Conservation (phyloP, 495 filamentous ascomycete genomes). For the Aspergillus asperescens region DNA sequence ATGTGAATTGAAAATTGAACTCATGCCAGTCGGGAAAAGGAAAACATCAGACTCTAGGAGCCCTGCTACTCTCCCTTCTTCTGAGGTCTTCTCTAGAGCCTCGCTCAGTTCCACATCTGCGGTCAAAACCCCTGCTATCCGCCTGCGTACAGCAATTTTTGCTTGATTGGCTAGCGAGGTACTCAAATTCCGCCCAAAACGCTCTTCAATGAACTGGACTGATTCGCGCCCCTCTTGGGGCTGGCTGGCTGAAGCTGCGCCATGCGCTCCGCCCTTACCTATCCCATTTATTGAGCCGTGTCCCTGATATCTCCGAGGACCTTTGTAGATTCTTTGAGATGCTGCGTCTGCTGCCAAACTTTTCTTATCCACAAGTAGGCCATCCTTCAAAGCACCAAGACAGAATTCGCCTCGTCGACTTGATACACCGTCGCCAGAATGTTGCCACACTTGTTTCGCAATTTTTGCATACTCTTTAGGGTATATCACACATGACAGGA, state of each 20-base stretch:
- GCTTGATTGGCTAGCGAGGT: slow-evolving; percentile 70
- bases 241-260: slow-evolving; percentile 13
- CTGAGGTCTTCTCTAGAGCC: slow-evolving; percentile 46
- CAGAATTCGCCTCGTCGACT: slow-evolving; percentile 90
- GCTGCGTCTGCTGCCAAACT: slow-evolving; percentile 23
- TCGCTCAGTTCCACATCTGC: slow-evolving; percentile 64
- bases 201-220: slow-evolving; percentile 82
- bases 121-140: slow-evolving; percentile 83
- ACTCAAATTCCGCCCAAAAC: slow-evolving; percentile 88
- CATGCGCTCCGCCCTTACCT: slow-evolving; percentile 9
- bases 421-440: slow-evolving; percentile 90
- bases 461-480: slow-evolving; percentile 56
- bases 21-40: slow-evolving; percentile 88
- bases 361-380: slow-evolving; percentile 53
- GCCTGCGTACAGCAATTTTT: slow-evolving; percentile 74
- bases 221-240: slow-evolving; percentile 57
- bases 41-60: slow-evolving; percentile 87
- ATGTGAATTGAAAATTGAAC: slow-evolving; percentile 85
- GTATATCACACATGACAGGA: slow-evolving; percentile 70
- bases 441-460: slow-evolving; percentile 94
- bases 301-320: slow-evolving; percentile 68
- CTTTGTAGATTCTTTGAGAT: slow-evolving; percentile 50
- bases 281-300: slow-evolving; percentile 38
- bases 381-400: slow-evolving; percentile 64
- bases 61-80: slow-evolving; percentile 52